A percentile compares a stretch with the other conserved stretches of the same genome.
phyloP scores from a whole-genome alignment of 129 eudicot genomes.

The Solidago caesia region DNA sequence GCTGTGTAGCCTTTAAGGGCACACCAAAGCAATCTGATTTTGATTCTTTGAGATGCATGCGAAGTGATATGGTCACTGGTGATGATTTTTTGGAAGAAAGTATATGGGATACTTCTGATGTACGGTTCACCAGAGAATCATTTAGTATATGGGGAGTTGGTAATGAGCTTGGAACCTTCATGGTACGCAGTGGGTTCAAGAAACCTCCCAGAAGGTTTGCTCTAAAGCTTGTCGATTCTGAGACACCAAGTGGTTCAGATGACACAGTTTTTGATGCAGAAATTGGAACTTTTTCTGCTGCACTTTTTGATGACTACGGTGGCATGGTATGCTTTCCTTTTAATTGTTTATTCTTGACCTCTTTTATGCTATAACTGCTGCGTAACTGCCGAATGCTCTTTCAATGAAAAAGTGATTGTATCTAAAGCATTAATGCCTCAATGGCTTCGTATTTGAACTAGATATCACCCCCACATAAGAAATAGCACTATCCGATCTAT shows the following conservation, averaged over 20 bases:
- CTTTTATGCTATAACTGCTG: no score
- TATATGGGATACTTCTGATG: constrained; percentile 87
- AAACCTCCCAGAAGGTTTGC: constrained; percentile 96
- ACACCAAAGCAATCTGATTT: constrained; percentile 77
- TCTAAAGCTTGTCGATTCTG: constrained; percentile 72
- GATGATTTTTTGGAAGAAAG: constrained; percentile 86
- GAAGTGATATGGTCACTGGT: constrained; percentile 82
- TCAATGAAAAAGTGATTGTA: no score
- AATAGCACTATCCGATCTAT: not conserved
- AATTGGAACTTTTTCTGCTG: constrained; percentile 88
- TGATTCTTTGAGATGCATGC: constrained; percentile 73
- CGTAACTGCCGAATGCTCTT: no score
- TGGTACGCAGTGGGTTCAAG: constrained; percentile 75
- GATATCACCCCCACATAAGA: not conserved
- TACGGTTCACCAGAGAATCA: constrained; percentile 52
- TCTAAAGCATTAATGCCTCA: no score
- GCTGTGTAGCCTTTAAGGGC: constrained; percentile 92
- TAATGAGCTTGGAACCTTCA: constrained; percentile 81
- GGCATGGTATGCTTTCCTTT: constrained; percentile 70
- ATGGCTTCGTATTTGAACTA: no score
- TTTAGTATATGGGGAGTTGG: constrained; percentile 90
- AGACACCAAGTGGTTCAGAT: constrained; percentile 64
- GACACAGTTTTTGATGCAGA: constrained; percentile 83
- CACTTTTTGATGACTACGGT: constrained; percentile 96
- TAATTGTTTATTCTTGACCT: constrained; percentile 1